Evolutionary conservation across 2,329 filamentous ascomycete species (phyloP), one percentile per base, ranked within the genome.

Genomic region (Grosmannia penicillata): DNA sequence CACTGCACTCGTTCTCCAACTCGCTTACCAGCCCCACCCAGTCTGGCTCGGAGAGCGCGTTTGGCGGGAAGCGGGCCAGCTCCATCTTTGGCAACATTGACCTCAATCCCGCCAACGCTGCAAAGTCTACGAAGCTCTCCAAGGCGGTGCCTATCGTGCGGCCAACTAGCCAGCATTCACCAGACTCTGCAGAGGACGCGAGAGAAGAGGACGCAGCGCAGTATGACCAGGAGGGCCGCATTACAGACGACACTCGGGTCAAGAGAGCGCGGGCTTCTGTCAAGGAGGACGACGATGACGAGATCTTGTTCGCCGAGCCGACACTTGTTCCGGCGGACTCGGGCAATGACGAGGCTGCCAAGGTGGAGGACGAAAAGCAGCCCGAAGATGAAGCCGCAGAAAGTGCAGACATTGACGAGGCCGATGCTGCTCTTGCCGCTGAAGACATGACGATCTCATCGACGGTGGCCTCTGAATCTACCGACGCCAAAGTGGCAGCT

Each of bases 111-210:
- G 66, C 69, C 13, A 76, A 83, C 18, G 68, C 75, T 36, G 60
- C 73, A 22, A 81, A 81, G 50, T 70, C 78, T 7, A 56, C 60
- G 1, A 85, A 82, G 58, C 76, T 75, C 48, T 83, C 78, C 5
- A 95, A 91, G 59, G 85, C 85, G 9, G 72, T 94, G 39, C 82
- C 86, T 0, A 93, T 94, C 45, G 60, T 89, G 9, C 68, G 68
- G 28, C 82, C 82, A 1, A 66, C 75, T 41, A 75, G 65, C 48
- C 57, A 55, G 2, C 53, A 57, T 14, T 52, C 55, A 1, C 40
- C 46, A 3, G 47, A 51, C 18, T 15, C 27, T 3, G 18, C 2
- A 17, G 30, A 33, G 11, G 47, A 49, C n/a, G n/a, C n/a, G n/a
- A n/a, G n/a, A 24, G 46, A 55, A 9, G 53, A 55, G 22, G 49